These are phyloP conservation scores for Suhomyces prunicola DNA, from an alignment of 805 yeast genomes.

Conservation along the genomic window DNA sequence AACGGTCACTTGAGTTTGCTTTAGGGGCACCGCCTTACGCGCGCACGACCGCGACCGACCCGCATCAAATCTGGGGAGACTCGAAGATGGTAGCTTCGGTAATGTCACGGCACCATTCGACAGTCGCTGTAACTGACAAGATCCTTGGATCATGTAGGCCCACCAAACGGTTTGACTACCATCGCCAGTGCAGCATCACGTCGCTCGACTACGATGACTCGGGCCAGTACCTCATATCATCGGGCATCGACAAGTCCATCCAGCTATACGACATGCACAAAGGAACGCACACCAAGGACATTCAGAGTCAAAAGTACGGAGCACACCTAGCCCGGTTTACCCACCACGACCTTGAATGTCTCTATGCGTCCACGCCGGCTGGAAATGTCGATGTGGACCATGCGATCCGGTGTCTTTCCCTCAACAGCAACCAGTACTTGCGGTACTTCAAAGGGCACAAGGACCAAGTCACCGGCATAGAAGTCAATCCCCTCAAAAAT, in stretches of 20 bases:
- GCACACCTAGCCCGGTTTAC: constrained; percentile 84
- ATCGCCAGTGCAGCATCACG: constrained; percentile 56
- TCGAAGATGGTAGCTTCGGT: neutral
- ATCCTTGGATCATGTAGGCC: constrained; percentile 30
- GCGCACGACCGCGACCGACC: neutral
- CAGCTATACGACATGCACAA: constrained; percentile 73
- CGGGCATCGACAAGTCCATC: constrained; percentile 79
- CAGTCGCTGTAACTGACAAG: constrained; percentile 23
- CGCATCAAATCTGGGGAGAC: neutral
- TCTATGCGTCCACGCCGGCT: constrained; percentile 73
- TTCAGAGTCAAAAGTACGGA: constrained; percentile 88
- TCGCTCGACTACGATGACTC: constrained; percentile 77
- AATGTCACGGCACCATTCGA: constrained; percentile 16
- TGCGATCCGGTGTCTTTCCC: constrained; percentile 69
- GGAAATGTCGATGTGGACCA: constrained; percentile 50
- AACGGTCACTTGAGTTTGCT: constrained; percentile 1
- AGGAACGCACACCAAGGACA: constrained; percentile 66
- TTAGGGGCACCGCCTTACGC: neutral
- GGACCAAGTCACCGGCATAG: constrained; percentile 67
- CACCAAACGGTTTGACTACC: constrained; percentile 50
- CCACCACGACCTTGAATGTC: constrained; percentile 64
- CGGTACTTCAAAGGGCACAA: constrained; percentile 89
- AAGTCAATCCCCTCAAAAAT: constrained; percentile 69
- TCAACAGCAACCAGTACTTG: constrained; percentile 73
- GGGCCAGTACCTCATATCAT: constrained; percentile 71